Evolutionary conservation across 768 basidiomycete genomes (phyloP).

Genomic region (Tephrocybe sp.): DNA sequence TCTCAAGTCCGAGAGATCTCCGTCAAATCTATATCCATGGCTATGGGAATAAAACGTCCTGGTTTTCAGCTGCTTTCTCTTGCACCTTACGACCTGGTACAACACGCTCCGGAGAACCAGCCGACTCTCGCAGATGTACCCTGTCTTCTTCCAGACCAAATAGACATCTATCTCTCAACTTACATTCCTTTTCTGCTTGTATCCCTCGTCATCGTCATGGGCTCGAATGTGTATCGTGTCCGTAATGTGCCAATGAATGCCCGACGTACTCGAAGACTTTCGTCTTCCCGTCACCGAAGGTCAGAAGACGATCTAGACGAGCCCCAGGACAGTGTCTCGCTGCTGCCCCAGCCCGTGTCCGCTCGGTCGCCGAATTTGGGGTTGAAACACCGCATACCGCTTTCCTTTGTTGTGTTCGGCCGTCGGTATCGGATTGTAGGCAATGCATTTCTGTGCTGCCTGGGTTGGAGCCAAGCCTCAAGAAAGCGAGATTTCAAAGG

Average conservation of each 20-base stretch:
- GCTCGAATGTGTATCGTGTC: conserved; percentile 21
- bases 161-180: conserved; percentile 69
- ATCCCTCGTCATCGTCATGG: conserved; percentile 52
- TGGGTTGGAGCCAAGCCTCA: neutral
- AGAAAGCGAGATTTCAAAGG: conserved; percentile 9
- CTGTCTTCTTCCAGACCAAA: conserved; percentile 84
- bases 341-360: conserved; percentile 21
- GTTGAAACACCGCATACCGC: neutral
- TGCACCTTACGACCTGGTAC: conserved; percentile 27
- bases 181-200: conserved; percentile 70
- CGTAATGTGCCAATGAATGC: conserved; percentile 6
- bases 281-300: conserved; percentile 5
- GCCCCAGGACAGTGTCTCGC: neutral
- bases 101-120: neutral
- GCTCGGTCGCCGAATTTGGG: conserved; percentile 1
- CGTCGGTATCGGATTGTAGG: conserved; percentile 7
- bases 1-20: conserved; percentile 69
- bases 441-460: neutral
- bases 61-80: conserved; percentile 92
- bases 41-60: conserved; percentile 80
- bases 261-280: conserved; percentile 9
- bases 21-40: conserved; percentile 88
- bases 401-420: conserved; percentile 6
- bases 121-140: conserved; percentile 53
- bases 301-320: conserved; percentile 2